These are phyloP conservation scores for Hypoxylon lenormandii DNA, from an alignment of 495 filamentous ascomycete species.

Conservation along the genomic window DNA sequence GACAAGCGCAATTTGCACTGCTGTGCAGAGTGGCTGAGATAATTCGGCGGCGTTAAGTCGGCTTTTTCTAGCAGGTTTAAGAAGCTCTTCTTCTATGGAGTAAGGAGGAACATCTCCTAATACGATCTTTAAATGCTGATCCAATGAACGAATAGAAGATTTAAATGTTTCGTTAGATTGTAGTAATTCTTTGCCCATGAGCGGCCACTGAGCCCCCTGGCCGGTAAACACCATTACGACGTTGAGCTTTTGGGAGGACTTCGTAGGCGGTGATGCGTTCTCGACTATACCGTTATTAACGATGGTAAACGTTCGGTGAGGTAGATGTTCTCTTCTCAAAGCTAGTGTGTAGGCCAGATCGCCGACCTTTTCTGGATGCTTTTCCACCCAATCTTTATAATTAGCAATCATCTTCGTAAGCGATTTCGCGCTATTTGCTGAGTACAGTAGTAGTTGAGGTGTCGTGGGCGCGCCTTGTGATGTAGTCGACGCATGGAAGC, in stretches of 20 bases:
- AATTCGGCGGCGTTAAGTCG: slow-evolving; percentile 49
- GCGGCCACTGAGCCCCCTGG: slow-evolving; percentile 51
- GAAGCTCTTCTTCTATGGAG: slow-evolving; percentile 33
- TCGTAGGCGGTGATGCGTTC: slow-evolving; percentile 13
- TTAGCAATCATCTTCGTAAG: slow-evolving; percentile 18
- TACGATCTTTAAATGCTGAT: slow-evolving; percentile 13
- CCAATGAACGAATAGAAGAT: slow-evolving; percentile 21
- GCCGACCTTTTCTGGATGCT: slow-evolving; percentile 15
- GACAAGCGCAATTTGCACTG: slow-evolving; percentile 63
- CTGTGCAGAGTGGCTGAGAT: slow-evolving; percentile 59
- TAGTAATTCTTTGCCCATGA: slow-evolving; percentile 45
- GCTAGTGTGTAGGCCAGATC: slow-evolving; percentile 43
- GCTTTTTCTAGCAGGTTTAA: slow-evolving; percentile 28
- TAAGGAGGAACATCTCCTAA: slow-evolving; percentile 13
- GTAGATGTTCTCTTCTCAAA: slow-evolving; percentile 38
- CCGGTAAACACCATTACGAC: slow-evolving; percentile 44
- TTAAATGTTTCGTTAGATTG: slow-evolving; percentile 31
- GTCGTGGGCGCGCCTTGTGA: not conserved
- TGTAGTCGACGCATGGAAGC: slow-evolving; percentile 15
- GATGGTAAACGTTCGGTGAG: slow-evolving; percentile 35
- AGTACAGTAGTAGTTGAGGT: slow-evolving; percentile 34
- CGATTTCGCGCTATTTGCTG: slow-evolving; percentile 33
- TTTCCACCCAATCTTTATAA: slow-evolving; percentile 24
- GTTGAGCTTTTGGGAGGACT: slow-evolving; percentile 15
- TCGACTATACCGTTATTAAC: slow-evolving; percentile 25